Base-by-base conservation (phyloP, 139 green algal genomes). In the Micractinium conductrix region DNA sequence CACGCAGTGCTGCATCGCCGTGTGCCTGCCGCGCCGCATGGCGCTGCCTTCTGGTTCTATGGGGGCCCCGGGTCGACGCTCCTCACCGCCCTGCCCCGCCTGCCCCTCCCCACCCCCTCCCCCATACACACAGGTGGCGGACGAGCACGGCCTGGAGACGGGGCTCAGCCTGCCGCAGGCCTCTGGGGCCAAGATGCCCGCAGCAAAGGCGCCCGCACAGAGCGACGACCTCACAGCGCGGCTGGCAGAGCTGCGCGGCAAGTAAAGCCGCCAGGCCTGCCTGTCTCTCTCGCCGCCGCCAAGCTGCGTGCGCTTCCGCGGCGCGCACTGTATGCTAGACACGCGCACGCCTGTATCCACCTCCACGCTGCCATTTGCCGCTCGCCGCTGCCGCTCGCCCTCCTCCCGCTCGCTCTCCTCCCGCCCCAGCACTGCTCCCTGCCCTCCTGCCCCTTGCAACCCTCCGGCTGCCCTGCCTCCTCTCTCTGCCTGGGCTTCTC, bases 71-170 rank as follows among this genome's bases (percentile, higher is more conserved):
- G n/a, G n/a, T n/a, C n/a, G n/a, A n/a, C n/a, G n/a, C n/a, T n/a
- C 58, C 14, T 42, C 63, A 42, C 26, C n/a, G n/a, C n/a, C 63
- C 35, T 73, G 67, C 67, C 14, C n/a, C 37, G 35, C 67, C 22
- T 30, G 12, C 38, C 7, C 68, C 68, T 33, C 1, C 21, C 16
- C 14, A 16, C 35, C 2, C 67, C 35, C 68, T 33, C 69, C 71
- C 10, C 9, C 53, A 40, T 0, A 4, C 30, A 8, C 50, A 45
- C 84, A 93, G 80, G 92, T 98, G 44, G 95, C 96, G 21, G 95
- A 98, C 19, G 94, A 99, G 87, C 96, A 99, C 87, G 92, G 92
- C 7, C 73, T 99, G 87, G 96, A 99, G 84, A 74, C 95, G 40
- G 62, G 37, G 33, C 63, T 82, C n/a, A 24, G 16, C 53, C 58